Conservation (phyloP, 2,329 filamentous ascomycete species). For the Stagonosporopsis tanaceti region DNA sequence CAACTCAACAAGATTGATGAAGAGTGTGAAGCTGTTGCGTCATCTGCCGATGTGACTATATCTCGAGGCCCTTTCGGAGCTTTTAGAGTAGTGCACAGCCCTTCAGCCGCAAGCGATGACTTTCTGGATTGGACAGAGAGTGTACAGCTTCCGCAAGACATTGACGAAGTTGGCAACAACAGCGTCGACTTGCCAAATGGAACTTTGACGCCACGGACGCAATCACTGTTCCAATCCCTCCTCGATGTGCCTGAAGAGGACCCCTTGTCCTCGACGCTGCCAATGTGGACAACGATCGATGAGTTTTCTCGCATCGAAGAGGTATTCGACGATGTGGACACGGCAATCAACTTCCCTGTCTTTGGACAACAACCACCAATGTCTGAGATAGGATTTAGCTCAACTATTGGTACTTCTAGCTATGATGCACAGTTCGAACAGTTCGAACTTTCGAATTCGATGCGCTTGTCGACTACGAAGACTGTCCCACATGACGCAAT, state of each 20-base stretch:
- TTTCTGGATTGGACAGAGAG: background rate
- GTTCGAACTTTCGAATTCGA: background rate
- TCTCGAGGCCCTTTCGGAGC: slow-evolving; percentile 25
- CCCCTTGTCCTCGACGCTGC: background rate
- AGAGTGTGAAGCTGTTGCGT: slow-evolving; percentile 25
- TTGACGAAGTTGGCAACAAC: background rate
- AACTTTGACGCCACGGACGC: slow-evolving; percentile 16
- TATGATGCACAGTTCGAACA: background rate
- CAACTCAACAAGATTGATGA: slow-evolving; percentile 40
- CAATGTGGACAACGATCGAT: slow-evolving; percentile 1
- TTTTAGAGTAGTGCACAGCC: slow-evolving; percentile 7
- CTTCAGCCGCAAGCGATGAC: background rate
- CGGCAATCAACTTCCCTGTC: background rate
- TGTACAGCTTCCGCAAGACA: background rate
- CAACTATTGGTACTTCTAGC: background rate
- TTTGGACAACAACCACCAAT: background rate
- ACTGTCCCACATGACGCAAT: slow-evolving; percentile 43
- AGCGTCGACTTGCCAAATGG: background rate
- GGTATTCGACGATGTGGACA: slow-evolving; percentile 14
- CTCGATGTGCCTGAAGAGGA: slow-evolving; percentile 11
- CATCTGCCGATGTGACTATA: slow-evolving; percentile 16
- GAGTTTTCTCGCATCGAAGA: slow-evolving; percentile 10
- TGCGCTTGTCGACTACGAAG: background rate
- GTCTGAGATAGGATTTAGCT: background rate
- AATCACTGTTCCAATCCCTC: slow-evolving; percentile 12